Base-by-base conservation (phyloP, 1,284 basidiomycete genomes). In the Porphyrellus sp. region DNA sequence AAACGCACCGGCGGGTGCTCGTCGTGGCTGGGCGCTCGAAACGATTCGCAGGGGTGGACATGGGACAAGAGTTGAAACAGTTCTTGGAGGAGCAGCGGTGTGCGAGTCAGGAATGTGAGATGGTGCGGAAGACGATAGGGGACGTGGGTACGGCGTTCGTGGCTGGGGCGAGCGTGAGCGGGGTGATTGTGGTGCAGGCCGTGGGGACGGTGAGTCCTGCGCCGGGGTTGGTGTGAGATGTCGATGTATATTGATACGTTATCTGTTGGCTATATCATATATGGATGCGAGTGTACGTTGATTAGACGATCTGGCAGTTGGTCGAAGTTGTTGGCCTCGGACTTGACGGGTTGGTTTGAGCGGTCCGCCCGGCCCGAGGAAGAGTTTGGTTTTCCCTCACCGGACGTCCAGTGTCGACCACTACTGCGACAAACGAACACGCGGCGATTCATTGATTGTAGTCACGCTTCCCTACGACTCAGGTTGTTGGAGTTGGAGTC, bases 21-120 rank as follows among this genome's bases (percentile, higher is more conserved):
- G 74, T 92, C 35, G 77, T 90, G 11, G 70, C 91, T 15, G 92
- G 91, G 2, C 79, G 93, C 2, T 91, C 89, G 23, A 76, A 91
- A 49, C 75, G 87, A 46, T 74, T 89, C 70, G 79, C 82, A 5
- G 71, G 79, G 2, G 78, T 82, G 56, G 77, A 75, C 16, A 77
- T 86, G 54, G 58, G 65, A 16, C 61, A 60, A 1, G 93, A 95
- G 71, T 65, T 92, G 46, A 74, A 74, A 24, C 64, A 72, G 50
- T 65, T 92, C 31, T 68, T 84, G 13, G 64, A 75, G 4, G 76
- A 77, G 53, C 67, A 74, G n/a, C 77, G 71, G 7, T 61, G 70
- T 1, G 56, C 70, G 21, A 69, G 82, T 0, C 51, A 68, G 4
- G 69, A 67, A 12, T 21, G 53, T 33, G 77, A 69, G 13, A 42